Percentiles rank a stretch among this genome's conserved stretches.
phyloP scores from a whole-genome alignment of 257 asterid genomes.

The Anisodus acutangulus region DNA sequence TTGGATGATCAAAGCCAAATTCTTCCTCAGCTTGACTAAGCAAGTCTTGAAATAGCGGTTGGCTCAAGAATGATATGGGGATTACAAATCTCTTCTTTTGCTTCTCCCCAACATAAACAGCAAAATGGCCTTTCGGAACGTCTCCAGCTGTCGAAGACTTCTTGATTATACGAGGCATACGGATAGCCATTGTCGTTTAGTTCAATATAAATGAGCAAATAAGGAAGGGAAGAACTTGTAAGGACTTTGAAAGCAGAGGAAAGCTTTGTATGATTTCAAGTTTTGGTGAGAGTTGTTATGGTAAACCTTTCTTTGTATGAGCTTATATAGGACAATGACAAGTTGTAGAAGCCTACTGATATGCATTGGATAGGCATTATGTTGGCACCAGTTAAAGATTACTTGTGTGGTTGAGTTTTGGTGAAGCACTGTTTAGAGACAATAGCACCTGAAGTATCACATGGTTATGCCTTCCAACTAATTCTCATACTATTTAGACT shows the following conservation, averaged over 20 bases:
- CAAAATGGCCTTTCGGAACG: conserved; percentile 43
- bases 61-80: conserved; percentile 40
- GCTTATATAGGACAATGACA: background rate
- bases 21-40: conserved; percentile 39
- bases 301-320: background rate
- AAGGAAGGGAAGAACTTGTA: background rate
- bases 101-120: conserved; percentile 46
- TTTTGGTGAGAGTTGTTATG: background rate
- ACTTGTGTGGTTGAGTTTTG: background rate
- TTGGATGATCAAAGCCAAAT: conserved; percentile 45
- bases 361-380: background rate
- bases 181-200: conserved; percentile 25
- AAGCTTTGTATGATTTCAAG: background rate
- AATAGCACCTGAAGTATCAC: background rate
- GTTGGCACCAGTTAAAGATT: background rate
- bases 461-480: background rate
- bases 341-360: no score
- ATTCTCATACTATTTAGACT: background rate
- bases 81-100: conserved; percentile 39
- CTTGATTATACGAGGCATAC: conserved; percentile 19
- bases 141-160: background rate
- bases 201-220: background rate
- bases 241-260: background rate
- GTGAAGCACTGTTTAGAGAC: background rate
- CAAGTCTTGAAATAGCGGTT: conserved; percentile 40